Percentiles rank a stretch among this genome's conserved stretches.
These are phyloP conservation scores for Cladobotryum protrusum DNA, from an alignment of 2,329 filamentous ascomycete species.

Conservation along the genomic window DNA sequence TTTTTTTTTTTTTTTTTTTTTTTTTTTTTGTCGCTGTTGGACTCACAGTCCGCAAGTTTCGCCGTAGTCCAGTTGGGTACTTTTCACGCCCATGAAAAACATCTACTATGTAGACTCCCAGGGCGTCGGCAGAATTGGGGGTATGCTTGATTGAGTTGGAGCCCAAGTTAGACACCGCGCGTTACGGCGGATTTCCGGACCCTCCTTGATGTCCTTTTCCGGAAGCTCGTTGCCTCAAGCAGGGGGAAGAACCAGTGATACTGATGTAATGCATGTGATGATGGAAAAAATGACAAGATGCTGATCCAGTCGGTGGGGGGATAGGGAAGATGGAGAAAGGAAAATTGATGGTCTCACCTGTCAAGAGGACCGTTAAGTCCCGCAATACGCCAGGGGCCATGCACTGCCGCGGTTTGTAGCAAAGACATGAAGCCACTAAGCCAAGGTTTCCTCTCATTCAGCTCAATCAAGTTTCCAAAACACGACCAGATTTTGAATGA, in stretches of 20 bases:
- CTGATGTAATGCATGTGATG: constrained; percentile 35
- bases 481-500: constrained; percentile 74
- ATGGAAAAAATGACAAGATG: constrained; percentile 1
- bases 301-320: constrained; percentile 18
- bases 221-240: constrained; percentile 20
- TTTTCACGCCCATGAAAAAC: not conserved
- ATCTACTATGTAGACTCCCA: constrained; percentile 11
- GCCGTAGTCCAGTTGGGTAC: too few relatives aligned
- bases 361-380: constrained; percentile 73
- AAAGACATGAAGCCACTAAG: constrained; percentile 69
- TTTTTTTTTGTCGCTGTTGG: too few relatives aligned
- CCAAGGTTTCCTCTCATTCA: constrained; percentile 86
- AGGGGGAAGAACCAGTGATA: constrained; percentile 42
- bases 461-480: constrained; percentile 63
- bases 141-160: constrained; percentile 2
- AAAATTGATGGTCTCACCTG: constrained; percentile 59
- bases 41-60: too few relatives aligned
- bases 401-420: constrained; percentile 65
- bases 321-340: not conserved
- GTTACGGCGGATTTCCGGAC: constrained; percentile 1
- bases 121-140: constrained; percentile 3
- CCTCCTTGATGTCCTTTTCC: not conserved
- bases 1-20: not conserved
- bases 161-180: not conserved
- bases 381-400: constrained; percentile 70